Conservation (phyloP, 2,329 filamentous ascomycete genomes). For the Atkinsonella texensis region DNA sequence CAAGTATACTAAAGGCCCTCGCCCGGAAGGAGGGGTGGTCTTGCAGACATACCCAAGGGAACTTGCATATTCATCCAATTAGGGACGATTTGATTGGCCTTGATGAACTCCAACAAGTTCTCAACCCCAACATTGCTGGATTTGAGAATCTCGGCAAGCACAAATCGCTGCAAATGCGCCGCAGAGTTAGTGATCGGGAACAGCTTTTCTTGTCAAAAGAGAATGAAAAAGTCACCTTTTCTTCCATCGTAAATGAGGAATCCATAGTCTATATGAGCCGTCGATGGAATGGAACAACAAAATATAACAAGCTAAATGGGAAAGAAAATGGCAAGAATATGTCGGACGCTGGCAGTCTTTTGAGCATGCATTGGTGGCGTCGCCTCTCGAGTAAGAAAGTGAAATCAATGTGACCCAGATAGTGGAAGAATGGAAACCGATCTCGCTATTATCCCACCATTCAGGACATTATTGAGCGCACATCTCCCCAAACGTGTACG, state of each 20-base stretch:
- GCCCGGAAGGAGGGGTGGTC: neutral
- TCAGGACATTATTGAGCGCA: constrained; percentile 5
- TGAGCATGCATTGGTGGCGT: neutral
- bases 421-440: constrained; percentile 3
- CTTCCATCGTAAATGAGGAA: constrained; percentile 6
- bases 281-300: neutral
- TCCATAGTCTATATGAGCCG: constrained; percentile 3
- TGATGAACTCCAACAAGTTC: constrained; percentile 35
- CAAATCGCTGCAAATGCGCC: constrained; percentile 32
- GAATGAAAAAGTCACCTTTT: constrained; percentile 7
- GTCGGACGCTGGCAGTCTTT: neutral
- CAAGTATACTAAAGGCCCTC: neutral
- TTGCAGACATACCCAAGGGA: constrained; percentile 27
- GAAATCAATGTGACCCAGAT: constrained; percentile 2
- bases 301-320: neutral
- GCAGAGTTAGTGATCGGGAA: neutral
- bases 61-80: constrained; percentile 38
- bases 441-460: constrained; percentile 6
- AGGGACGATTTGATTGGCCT: constrained; percentile 25
- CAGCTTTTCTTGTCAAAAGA: neutral
- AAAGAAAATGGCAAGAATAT: neutral
- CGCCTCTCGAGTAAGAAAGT: neutral
- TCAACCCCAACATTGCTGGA: constrained; percentile 37
- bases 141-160: constrained; percentile 47
- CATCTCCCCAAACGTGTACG: neutral